phyloP scores from a whole-genome alignment of 805 yeast species.

The Ogataea chonburiensis region DNA sequence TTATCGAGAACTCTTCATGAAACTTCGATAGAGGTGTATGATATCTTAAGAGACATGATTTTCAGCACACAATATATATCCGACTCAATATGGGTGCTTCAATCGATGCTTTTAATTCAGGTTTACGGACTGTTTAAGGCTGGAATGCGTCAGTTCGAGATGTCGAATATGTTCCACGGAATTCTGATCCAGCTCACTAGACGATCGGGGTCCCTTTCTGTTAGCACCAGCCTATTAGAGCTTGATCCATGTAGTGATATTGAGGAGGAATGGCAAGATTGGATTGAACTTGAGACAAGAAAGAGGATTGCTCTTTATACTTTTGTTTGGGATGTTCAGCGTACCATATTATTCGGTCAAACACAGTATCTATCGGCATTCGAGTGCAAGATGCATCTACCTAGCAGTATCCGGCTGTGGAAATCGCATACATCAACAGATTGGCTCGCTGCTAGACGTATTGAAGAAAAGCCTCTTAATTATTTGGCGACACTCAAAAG shows the following conservation, averaged over 20 bases:
- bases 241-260: not conserved
- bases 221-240: not conserved
- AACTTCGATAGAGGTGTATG: constrained; percentile 9
- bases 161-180: constrained; percentile 11
- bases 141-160: constrained; percentile 11
- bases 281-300: constrained; percentile 6
- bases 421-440: constrained; percentile 2
- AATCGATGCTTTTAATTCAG: constrained; percentile 12
- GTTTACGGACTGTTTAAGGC: constrained; percentile 10
- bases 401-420: constrained; percentile 11
- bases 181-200: constrained; percentile 8
- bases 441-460: constrained; percentile 5
- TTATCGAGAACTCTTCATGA: constrained; percentile 5
- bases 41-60: constrained; percentile 7
- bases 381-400: constrained; percentile 13
- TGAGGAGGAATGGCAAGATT: constrained; percentile 4
- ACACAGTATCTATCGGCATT: constrained; percentile 12
- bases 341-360: constrained; percentile 13
- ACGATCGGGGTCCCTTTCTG: constrained; percentile 6
- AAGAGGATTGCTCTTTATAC: constrained; percentile 10
- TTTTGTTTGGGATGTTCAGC: constrained; percentile 15
- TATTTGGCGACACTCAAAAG: constrained; percentile 10
- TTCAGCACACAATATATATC: constrained; percentile 8
- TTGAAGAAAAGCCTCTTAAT: constrained; percentile 3
- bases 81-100: constrained; percentile 8